These are phyloP conservation scores for Vitis hybrid DNA, from an alignment of 177 flowering plant genomes.

Conservation along the genomic window DNA sequence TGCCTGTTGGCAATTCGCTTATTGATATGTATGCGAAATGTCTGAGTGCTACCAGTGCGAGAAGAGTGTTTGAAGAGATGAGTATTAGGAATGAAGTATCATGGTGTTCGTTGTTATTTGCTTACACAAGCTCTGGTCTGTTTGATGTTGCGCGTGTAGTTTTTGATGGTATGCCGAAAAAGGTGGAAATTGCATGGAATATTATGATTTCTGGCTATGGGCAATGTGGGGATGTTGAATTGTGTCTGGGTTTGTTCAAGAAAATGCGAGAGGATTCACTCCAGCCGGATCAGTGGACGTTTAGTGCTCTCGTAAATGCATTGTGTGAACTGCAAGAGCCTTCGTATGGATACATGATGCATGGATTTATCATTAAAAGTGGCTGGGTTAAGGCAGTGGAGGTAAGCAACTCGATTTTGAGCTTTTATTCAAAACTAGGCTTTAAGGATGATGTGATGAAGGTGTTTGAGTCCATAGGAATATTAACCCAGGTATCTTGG, in stretches of 20 bases:
- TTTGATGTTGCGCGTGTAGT: constrained; percentile 37
- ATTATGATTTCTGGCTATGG: constrained; percentile 59
- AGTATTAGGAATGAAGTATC: constrained; percentile 48
- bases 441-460: constrained; percentile 39
- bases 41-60: constrained; percentile 36
- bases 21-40: constrained; percentile 85
- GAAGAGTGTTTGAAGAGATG: constrained; percentile 55
- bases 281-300: constrained; percentile 62
- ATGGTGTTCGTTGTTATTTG: constrained; percentile 76
- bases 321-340: constrained; percentile 41
- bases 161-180: constrained; percentile 52
- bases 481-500: constrained; percentile 60
- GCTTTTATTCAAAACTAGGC: constrained; percentile 55
- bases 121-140: constrained; percentile 40
- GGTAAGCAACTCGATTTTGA: constrained; percentile 61
- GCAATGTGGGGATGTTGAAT: constrained; percentile 35
- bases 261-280: constrained; percentile 37
- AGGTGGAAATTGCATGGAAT: constrained; percentile 59
- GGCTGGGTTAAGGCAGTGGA: constrained; percentile 67
- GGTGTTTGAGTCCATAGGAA: constrained; percentile 36
- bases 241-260: constrained; percentile 46
- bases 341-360: constrained; percentile 50
- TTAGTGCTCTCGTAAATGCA: constrained; percentile 57
- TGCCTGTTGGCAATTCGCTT: constrained; percentile 69
- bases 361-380: constrained; percentile 45